A percentile compares a stretch with the other conserved stretches of the same genome.
These are phyloP conservation scores for Podaxis sp. DNA, from an alignment of 768 basidiomycete genomes.

Conservation along the genomic window DNA sequence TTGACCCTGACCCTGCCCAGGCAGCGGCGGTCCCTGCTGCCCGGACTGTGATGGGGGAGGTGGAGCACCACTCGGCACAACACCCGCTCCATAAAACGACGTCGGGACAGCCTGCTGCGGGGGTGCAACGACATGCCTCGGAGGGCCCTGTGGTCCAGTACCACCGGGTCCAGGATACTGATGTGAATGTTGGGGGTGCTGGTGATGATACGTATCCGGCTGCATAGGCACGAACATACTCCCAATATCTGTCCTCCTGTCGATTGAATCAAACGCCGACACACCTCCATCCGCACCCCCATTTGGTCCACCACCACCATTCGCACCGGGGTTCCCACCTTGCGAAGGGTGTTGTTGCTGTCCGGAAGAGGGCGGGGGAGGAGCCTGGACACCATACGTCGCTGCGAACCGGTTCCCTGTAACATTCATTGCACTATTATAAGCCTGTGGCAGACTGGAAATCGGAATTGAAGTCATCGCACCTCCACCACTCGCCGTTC, in stretches of 20 bases:
- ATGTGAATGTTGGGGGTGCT: slow-evolving; percentile 23
- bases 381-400: slow-evolving; percentile 39
- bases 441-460: slow-evolving; percentile 76
- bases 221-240: slow-evolving; percentile 81
- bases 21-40: not conserved
- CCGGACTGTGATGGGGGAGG: slow-evolving; percentile 23
- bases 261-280: slow-evolving; percentile 58
- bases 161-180: slow-evolving; percentile 39
- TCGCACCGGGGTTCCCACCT: slow-evolving; percentile 16
- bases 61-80: slow-evolving; percentile 49
- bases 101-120: slow-evolving; percentile 52
- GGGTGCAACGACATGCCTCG: slow-evolving; percentile 41
- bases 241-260: slow-evolving; percentile 63
- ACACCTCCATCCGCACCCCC: not conserved
- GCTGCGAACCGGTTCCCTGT: slow-evolving; percentile 62
- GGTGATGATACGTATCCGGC: slow-evolving; percentile 62
- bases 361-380: slow-evolving; percentile 22
- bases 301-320: not conserved
- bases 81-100: slow-evolving; percentile 71
- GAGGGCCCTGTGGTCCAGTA: slow-evolving; percentile 32
- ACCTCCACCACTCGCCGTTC: slow-evolving; percentile 32
- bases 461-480: slow-evolving; percentile 53
- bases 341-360: slow-evolving; percentile 36
- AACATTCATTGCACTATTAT: slow-evolving; percentile 50
- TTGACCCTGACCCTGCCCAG: not conserved